Percentiles rank a stretch among this genome's conserved stretches.
Conservation (phyloP, 257 asterid species). For the Phtheirospermum japonicum region DNA sequence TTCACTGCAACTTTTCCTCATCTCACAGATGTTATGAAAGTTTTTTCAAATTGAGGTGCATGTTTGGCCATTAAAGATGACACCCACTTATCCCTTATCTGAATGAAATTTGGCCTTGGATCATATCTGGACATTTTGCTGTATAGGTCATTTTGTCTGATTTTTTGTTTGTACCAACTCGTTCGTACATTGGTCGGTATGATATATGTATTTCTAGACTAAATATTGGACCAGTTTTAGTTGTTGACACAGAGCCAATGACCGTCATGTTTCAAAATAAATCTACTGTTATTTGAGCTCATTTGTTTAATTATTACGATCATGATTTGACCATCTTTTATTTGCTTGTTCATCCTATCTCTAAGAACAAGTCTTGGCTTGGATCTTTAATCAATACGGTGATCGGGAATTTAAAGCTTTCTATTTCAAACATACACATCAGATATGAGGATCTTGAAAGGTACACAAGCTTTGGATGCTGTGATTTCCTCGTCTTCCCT, state of each 20-base stretch:
- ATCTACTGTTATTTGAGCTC: slow-evolving; percentile 2
- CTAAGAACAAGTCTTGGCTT: slow-evolving; percentile 89
- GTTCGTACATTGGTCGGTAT: background rate
- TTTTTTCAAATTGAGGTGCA: background rate
- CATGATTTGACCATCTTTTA: slow-evolving; percentile 30
- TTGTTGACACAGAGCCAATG: slow-evolving; percentile 15
- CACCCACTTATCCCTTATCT: background rate
- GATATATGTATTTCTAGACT: background rate
- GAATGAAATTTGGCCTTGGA: background rate
- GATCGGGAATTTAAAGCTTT: slow-evolving; percentile 94
- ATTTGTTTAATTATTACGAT: slow-evolving; percentile 22
- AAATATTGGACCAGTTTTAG: background rate
- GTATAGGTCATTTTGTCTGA: background rate
- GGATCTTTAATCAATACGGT: slow-evolving; percentile 94
- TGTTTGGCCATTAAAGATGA: slow-evolving; percentile 10
- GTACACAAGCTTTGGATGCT: slow-evolving; percentile 41
- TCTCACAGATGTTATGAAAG: slow-evolving; percentile 6
- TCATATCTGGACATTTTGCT: background rate
- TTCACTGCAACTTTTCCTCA: background rate
- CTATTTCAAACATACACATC: slow-evolving; percentile 90
- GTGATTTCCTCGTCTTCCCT: background rate
- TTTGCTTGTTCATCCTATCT: slow-evolving; percentile 31
- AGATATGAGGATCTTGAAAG: slow-evolving; percentile 98
- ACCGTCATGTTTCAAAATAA: slow-evolving; percentile 20
- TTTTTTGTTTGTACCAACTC: background rate